These are phyloP conservation scores for Ustilago hordei DNA, from an alignment of 1,284 basidiomycete species.

Conservation along the genomic window DNA sequence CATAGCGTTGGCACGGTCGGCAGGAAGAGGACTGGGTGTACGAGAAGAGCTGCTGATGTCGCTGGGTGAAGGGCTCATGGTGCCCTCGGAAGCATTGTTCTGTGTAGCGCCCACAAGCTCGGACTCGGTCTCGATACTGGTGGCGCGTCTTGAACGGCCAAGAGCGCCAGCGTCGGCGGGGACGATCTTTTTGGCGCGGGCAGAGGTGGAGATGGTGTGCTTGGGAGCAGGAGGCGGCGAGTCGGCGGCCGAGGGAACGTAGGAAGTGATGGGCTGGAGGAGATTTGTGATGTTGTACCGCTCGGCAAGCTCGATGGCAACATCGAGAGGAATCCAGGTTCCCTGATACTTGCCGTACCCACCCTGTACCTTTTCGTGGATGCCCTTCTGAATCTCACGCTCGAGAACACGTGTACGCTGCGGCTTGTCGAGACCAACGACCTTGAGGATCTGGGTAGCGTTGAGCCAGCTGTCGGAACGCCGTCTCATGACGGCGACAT, in stretches of 20 bases:
- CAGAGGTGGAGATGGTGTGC: constrained; percentile 75
- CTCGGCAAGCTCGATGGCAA: constrained; percentile 85
- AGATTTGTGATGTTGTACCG: constrained; percentile 92
- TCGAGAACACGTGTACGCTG: constrained; percentile 97
- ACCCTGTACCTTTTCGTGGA: constrained; percentile 99
- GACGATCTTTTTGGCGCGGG: constrained; percentile 60
- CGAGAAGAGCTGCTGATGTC: constrained; percentile 86
- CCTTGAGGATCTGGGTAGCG: constrained; percentile 99
- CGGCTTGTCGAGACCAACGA: constrained; percentile 99
- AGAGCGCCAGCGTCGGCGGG: constrained; percentile 57
- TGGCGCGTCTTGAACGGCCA: constrained; percentile 59
- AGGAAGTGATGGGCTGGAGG: constrained; percentile 95
- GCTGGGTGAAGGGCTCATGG: constrained; percentile 84
- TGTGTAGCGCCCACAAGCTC: constrained; percentile 51
- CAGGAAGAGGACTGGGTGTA: constrained; percentile 80
- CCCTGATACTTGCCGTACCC: constrained; percentile 99
- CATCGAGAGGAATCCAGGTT: constrained; percentile 97
- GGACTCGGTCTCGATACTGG: constrained; percentile 66
- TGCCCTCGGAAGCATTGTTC: constrained; percentile 73
- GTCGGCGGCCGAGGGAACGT: constrained; percentile 82
- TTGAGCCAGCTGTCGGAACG: constrained; percentile 94
- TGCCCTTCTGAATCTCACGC: constrained; percentile 97
- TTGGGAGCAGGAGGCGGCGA: constrained; percentile 95
- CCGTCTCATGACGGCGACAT: constrained; percentile 90
- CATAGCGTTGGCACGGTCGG: constrained; percentile 51